Percentiles rank a stretch among this genome's conserved stretches.
These are phyloP conservation scores for Gardenia jasminoides DNA, from an alignment of 257 asterid species.

Conservation along the genomic window DNA sequence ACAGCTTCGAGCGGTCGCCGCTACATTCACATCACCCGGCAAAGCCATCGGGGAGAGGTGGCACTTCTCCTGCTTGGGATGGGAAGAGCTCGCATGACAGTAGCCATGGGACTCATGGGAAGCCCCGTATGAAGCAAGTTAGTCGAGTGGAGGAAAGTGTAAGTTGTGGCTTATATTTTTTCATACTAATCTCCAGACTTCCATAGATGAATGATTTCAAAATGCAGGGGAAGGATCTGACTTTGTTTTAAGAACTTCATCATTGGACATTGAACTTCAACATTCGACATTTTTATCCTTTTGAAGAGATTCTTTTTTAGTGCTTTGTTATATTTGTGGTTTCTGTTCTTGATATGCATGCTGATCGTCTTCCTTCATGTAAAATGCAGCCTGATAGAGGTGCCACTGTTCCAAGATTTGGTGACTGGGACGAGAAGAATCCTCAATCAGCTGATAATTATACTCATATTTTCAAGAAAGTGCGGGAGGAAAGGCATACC, in stretches of 20 bases:
- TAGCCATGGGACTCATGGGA: slow-evolving; percentile 50
- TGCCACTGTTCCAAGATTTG: slow-evolving; percentile 83
- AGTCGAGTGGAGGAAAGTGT: slow-evolving; percentile 61
- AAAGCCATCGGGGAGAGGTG: slow-evolving; percentile 39
- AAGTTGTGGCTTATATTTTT: slow-evolving; percentile 18
- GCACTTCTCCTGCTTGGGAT: slow-evolving; percentile 65
- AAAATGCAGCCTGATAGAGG: slow-evolving; percentile 65
- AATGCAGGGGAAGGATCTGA: too few relatives aligned
- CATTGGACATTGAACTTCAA: too few relatives aligned
- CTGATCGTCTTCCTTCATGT: not conserved
- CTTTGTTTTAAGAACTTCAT: not conserved
- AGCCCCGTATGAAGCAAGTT: slow-evolving; percentile 43
- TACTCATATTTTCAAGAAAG: slow-evolving; percentile 64
- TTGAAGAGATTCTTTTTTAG: not conserved
- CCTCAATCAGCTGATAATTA: slow-evolving; percentile 77
- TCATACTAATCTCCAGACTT: not conserved
- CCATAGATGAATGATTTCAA: not conserved
- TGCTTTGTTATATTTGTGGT: not conserved
- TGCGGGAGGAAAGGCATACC: slow-evolving; percentile 52
- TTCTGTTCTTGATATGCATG: not conserved
- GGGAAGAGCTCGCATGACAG: slow-evolving; percentile 52
- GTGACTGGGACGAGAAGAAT: slow-evolving; percentile 76
- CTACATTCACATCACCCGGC: slow-evolving; percentile 59
- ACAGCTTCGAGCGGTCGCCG: slow-evolving; percentile 67
- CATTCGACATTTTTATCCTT: not conserved